Evolutionary conservation across 2,329 filamentous ascomycete species (phyloP).

Genomic region (Leptosphaerulina australis): DNA sequence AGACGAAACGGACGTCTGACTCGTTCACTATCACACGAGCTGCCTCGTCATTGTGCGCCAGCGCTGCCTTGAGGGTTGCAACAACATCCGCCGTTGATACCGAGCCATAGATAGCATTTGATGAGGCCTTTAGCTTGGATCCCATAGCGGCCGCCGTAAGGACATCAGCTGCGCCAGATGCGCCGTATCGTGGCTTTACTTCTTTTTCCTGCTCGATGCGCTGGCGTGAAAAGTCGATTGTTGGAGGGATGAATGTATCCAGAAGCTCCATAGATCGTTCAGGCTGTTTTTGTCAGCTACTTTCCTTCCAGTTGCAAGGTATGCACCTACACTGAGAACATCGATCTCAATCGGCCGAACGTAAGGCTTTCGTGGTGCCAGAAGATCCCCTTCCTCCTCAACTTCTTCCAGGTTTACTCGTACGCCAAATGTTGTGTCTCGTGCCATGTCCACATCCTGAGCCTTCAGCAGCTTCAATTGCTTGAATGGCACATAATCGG

Average conservation of each 20-base stretch:
- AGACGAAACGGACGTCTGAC: conserved; percentile 58
- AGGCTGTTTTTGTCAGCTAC: conserved; percentile 43
- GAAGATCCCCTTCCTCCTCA: conserved; percentile 29
- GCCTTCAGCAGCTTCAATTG: conserved; percentile 55
- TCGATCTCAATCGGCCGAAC: conserved; percentile 50
- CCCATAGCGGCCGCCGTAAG: conserved; percentile 43
- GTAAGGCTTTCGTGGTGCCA: conserved; percentile 30
- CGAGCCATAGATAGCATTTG: conserved; percentile 58
- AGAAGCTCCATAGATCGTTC: conserved; percentile 55
- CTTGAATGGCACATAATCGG: conserved; percentile 58
- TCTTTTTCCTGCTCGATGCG: conserved; percentile 49
- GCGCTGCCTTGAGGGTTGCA: conserved; percentile 54
- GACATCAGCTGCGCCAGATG: conserved; percentile 45
- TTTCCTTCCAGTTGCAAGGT: neutral
- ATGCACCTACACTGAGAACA: conserved; percentile 46
- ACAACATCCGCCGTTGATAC: conserved; percentile 61
- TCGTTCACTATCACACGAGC: conserved; percentile 57
- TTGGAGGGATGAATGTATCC: conserved; percentile 54
- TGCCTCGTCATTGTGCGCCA: conserved; percentile 60
- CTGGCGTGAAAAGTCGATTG: conserved; percentile 56
- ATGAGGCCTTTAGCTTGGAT: conserved; percentile 33
- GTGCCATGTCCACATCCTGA: conserved; percentile 52
- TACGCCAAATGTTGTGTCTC: conserved; percentile 55
- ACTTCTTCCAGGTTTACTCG: conserved; percentile 37
- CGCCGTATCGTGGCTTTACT: conserved; percentile 39